Percentiles rank a stretch among this genome's conserved stretches.
These are phyloP conservation scores for Arthrobotrys megalospora DNA, from an alignment of 2,329 filamentous ascomycete genomes.

Conservation along the genomic window DNA sequence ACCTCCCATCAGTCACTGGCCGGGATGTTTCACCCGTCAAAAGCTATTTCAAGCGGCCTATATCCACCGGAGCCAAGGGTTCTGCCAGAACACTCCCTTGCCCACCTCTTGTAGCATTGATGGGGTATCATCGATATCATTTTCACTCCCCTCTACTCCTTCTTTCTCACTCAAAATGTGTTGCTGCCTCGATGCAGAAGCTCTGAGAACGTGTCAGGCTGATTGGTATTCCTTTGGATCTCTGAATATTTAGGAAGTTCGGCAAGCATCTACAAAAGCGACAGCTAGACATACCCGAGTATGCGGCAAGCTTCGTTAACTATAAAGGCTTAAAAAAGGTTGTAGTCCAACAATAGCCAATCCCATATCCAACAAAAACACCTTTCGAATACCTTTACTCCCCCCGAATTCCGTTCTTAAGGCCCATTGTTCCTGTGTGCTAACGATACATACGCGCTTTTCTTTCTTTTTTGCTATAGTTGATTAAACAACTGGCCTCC, in stretches of 20 bases:
- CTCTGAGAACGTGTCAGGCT: conserved; percentile 19
- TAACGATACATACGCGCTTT: conserved; percentile 22
- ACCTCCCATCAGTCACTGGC: conserved; percentile 5
- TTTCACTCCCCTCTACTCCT: conserved; percentile 6
- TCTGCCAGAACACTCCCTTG: conserved; percentile 19
- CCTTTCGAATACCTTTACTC: conserved; percentile 33
- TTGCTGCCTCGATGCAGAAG: conserved; percentile 27
- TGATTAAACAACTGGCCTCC: conserved; percentile 60
- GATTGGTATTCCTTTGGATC: conserved; percentile 11
- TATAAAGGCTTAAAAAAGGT: conserved; percentile 99
- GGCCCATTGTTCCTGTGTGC: conserved; percentile 10
- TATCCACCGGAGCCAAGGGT: conserved; percentile 32
- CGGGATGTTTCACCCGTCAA: conserved; percentile 37
- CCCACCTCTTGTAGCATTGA: conserved; percentile 38
- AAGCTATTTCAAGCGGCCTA: conserved; percentile 33
- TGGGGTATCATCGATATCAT: conserved; percentile 51
- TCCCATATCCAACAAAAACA: not conserved
- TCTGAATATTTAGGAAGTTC: conserved; percentile 83
- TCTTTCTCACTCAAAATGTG: conserved; percentile 25
- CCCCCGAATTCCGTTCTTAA: not conserved
- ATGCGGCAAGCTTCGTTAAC: conserved; percentile 98
- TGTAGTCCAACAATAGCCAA: conserved; percentile 59
- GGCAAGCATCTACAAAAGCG: conserved; percentile 99
- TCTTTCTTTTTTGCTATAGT: conserved; percentile 21
- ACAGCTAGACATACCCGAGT: conserved; percentile 98